Percentiles rank a stretch among this genome's conserved stretches.
Evolutionary conservation across 495 filamentous ascomycete genomes (phyloP).

Genomic region (Penicillium nucicola): DNA sequence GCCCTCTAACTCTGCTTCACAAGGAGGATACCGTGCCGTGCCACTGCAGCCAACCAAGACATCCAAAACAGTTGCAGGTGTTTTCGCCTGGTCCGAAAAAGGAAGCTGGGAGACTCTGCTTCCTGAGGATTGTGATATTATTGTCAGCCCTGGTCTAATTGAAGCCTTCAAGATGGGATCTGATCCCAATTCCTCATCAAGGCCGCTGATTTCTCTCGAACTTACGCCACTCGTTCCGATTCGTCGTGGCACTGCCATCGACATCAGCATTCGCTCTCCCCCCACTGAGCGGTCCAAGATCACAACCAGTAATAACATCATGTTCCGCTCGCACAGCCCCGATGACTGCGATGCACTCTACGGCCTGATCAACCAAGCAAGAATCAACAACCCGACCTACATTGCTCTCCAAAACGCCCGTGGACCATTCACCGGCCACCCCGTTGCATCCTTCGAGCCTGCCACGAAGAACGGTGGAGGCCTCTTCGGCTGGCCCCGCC

Average conservation of each 20-base stretch:
- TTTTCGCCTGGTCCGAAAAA: conserved; percentile 82
- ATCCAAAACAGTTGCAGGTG: conserved; percentile 66
- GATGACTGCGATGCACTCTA: conserved; percentile 81
- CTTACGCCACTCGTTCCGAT: conserved; percentile 87
- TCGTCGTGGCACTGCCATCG: conserved; percentile 82
- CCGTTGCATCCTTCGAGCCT: conserved; percentile 26
- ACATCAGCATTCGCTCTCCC: conserved; percentile 88
- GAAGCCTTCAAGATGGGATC: conserved; percentile 71
- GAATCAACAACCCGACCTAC: conserved; percentile 85
- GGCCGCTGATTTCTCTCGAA: conserved; percentile 73
- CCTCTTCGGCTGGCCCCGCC: conserved; percentile 47
- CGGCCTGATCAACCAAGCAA: conserved; percentile 73
- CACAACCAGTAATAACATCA: conserved; percentile 69
- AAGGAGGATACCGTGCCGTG: conserved; percentile 59
- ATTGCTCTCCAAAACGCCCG: conserved; percentile 75
- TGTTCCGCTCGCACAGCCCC: conserved; percentile 78
- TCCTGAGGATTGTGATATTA: conserved; percentile 71
- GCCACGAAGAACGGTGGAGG: conserved; percentile 28
- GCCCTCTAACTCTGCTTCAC: conserved; percentile 75
- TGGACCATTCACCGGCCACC: conserved; percentile 35
- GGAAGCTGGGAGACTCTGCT: conserved; percentile 79
- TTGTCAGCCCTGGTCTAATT: conserved; percentile 79
- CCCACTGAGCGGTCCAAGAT: conserved; percentile 68
- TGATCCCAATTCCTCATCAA: conserved; percentile 31
- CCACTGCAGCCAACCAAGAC: conserved; percentile 52